phyloP scores from a whole-genome alignment of 2,329 filamentous ascomycete species.

The Pseudogymnoascus sp. region DNA sequence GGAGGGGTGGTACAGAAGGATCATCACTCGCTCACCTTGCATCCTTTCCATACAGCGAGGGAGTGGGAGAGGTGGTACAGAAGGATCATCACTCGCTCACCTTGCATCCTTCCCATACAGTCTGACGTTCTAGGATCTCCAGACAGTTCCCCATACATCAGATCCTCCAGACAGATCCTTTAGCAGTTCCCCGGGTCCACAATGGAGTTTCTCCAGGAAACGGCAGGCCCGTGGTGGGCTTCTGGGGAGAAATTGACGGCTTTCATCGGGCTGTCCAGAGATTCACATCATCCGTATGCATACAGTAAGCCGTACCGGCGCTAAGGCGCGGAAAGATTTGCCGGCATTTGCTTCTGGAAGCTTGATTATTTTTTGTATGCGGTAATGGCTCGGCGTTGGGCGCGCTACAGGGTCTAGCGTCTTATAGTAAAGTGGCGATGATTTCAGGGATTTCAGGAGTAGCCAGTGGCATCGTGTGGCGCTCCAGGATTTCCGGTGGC shows the following conservation, averaged over 20 bases:
- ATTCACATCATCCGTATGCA: neutral
- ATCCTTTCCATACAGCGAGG: neutral
- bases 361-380: constrained; percentile 1
- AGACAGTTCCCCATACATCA: neutral
- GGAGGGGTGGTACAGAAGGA: neutral
- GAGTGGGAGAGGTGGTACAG: neutral
- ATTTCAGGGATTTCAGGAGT: neutral
- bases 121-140: neutral
- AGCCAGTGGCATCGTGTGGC: neutral
- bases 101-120: neutral
- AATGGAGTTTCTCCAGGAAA: constrained; percentile 8
- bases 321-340: neutral
- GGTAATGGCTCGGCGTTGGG: constrained; percentile 1
- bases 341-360: neutral
- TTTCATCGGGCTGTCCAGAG: neutral
- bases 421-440: neutral
- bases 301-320: neutral
- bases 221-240: neutral
- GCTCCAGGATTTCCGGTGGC: neutral
- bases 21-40: neutral
- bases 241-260: constrained; percentile 5
- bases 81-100: neutral
- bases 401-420: neutral
- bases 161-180: neutral
- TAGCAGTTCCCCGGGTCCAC: neutral